Evolutionary conservation across 768 basidiomycete genomes (phyloP).

Genomic region (Pholiota conissans): DNA sequence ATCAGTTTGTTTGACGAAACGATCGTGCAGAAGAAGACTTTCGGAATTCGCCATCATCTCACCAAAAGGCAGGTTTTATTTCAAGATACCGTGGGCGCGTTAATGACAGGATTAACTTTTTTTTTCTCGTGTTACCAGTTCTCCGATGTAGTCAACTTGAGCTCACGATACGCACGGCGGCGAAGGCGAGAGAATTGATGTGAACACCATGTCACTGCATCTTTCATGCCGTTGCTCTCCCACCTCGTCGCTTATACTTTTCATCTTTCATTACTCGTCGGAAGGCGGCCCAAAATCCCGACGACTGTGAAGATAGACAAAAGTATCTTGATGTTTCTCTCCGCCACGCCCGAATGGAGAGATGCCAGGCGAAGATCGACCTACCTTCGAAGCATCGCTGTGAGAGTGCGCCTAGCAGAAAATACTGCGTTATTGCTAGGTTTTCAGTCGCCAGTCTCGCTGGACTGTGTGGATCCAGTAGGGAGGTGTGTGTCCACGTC

Average conservation of each 20-base stretch:
- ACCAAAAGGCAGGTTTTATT: not conserved
- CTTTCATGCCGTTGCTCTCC: not conserved
- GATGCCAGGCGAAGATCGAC: not conserved
- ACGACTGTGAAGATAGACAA: not conserved
- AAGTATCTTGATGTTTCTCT: not conserved
- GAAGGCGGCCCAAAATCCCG: not conserved
- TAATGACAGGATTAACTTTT: not conserved
- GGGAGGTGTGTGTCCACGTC: not conserved
- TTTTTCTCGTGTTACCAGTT: not conserved
- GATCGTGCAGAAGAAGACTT: not conserved
- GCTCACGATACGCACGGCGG: not conserved
- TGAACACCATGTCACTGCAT: not conserved
- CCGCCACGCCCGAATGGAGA: not conserved
- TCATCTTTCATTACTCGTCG: not conserved
- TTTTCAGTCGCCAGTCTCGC: not conserved
- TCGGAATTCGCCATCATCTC: not conserved
- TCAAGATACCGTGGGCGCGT: not conserved
- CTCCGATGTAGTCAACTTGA: not conserved
- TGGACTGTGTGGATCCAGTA: not conserved
- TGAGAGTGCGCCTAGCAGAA: not conserved
- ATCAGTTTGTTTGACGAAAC: too few species aligned
- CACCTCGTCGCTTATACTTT: not conserved
- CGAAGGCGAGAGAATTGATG: not conserved
- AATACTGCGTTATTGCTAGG: not conserved
- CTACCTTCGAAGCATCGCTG: not conserved